Evolutionary conservation across 139 green algal species (phyloP).

Genomic region (Micromonas pusilla): DNA sequence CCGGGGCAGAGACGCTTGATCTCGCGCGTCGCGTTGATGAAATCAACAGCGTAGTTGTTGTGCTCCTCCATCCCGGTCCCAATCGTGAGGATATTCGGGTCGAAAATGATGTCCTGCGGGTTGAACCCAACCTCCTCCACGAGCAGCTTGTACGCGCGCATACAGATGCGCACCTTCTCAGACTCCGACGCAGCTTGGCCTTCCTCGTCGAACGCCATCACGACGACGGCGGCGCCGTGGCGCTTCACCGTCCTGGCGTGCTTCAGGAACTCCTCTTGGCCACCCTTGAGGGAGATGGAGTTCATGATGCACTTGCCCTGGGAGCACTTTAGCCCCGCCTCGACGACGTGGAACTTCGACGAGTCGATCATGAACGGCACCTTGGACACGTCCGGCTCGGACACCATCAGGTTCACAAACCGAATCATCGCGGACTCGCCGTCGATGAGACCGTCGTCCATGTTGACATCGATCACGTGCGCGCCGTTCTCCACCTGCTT

Average conservation of each 20-base stretch:
- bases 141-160: conserved; percentile 86
- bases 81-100: conserved; percentile 98
- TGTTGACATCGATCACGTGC: conserved; percentile 97
- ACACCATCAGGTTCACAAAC: conserved; percentile 93
- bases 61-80: conserved; percentile 93
- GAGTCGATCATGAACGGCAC: conserved; percentile 99
- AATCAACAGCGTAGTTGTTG: conserved; percentile 99
- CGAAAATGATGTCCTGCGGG: conserved; percentile 96
- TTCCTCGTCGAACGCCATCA: conserved; percentile 98
- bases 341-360: conserved; percentile 94
- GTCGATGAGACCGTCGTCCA: conserved; percentile 96
- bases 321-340: conserved; percentile 92
- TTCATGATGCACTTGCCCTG: conserved; percentile 98
- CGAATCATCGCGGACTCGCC: conserved; percentile 87
- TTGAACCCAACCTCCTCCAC: conserved; percentile 92
- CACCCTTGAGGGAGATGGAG: conserved; percentile 96
- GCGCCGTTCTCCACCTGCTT: conserved; percentile 72
- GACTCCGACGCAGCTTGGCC: conserved; percentile 50
- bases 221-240: conserved; percentile 89
- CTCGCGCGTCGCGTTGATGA: conserved; percentile 81
- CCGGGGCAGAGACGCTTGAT: conserved; percentile 94
- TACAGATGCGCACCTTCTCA: conserved; percentile 80
- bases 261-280: conserved; percentile 82
- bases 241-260: conserved; percentile 71
- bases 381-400: conserved; percentile 77